These are phyloP conservation scores for Scenedesmus sp. DNA, from an alignment of 163 green algal genomes.

Conservation along the genomic window DNA sequence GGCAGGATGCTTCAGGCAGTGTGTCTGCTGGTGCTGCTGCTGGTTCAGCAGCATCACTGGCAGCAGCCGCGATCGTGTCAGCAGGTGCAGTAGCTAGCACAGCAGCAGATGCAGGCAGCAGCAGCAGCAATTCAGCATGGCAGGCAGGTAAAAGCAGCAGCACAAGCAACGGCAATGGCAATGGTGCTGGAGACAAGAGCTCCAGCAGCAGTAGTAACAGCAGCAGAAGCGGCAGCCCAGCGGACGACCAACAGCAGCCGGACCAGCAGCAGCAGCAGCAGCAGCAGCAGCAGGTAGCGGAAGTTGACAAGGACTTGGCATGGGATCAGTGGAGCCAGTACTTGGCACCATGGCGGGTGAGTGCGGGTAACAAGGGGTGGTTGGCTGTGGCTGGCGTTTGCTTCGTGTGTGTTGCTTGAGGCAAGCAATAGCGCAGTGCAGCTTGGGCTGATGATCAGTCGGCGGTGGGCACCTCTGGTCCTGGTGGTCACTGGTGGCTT, in stretches of 20 bases:
- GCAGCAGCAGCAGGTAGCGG: neutral
- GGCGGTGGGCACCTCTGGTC: neutral
- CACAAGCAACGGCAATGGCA: neutral
- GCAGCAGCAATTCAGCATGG: neutral
- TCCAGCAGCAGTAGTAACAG: neutral
- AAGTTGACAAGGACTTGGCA: slow-evolving; percentile 35
- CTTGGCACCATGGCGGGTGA: slow-evolving; percentile 62
- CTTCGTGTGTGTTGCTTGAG: too few species aligned
- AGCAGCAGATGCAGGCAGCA: slow-evolving; percentile 24
- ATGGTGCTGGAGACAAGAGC: slow-evolving; percentile 9
- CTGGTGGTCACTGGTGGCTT: too few species aligned
- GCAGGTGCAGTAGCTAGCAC: slow-evolving; percentile 15
- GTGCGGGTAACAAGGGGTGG: neutral
- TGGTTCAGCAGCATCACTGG: slow-evolving; percentile 5
- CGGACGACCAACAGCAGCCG: neutral
- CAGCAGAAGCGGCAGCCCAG: neutral
- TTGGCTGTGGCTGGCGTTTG: neutral
- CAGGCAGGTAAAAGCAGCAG: neutral
- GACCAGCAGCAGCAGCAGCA: neutral
- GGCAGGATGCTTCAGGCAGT: neutral
- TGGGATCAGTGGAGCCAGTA: slow-evolving; percentile 65
- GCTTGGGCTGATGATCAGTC: neutral
- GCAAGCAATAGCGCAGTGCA: too few species aligned
- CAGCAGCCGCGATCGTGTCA: neutral
- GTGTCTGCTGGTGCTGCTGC: neutral